A percentile compares a stretch with the other conserved stretches of the same genome.
These are phyloP conservation scores for Gaeumannomyces sp. DNA, from an alignment of 2,329 filamentous ascomycete species.

Conservation along the genomic window DNA sequence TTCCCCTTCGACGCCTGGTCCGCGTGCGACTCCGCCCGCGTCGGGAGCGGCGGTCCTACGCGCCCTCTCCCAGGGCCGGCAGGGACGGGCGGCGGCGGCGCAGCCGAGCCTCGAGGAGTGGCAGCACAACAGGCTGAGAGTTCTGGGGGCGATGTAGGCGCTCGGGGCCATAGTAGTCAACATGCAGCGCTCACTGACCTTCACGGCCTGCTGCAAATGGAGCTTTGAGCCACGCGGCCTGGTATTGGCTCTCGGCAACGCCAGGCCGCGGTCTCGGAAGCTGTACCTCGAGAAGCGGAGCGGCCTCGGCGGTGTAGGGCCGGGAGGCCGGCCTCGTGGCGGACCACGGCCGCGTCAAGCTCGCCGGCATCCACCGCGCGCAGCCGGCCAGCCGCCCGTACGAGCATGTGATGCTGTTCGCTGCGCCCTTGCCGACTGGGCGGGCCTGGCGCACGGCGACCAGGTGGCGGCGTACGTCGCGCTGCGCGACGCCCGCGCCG, in stretches of 20 bases:
- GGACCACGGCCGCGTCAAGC: too few relatives aligned
- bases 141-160: background rate
- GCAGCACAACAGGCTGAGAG: background rate
- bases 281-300: slow-evolving; percentile 18
- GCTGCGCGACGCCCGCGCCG: background rate
- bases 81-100: too few relatives aligned
- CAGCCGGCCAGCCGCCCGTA: slow-evolving; percentile 35
- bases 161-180: background rate
- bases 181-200: background rate
- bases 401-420: slow-evolving; percentile 23
- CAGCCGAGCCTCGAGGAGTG: slow-evolving; percentile 12
- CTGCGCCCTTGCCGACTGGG: background rate
- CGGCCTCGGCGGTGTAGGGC: too few relatives aligned
- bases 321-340: too few relatives aligned
- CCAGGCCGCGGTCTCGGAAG: slow-evolving; percentile 15
- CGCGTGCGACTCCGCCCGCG: slow-evolving; percentile 29
- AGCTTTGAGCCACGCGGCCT: background rate
- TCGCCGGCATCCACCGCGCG: slow-evolving; percentile 36
- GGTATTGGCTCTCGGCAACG: background rate
- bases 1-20: slow-evolving; percentile 40
- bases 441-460: background rate
- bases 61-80: slow-evolving; percentile 9
- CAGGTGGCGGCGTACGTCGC: background rate
- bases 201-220: background rate
- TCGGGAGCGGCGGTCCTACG: slow-evolving; percentile 30